Base-by-base conservation (phyloP, 192 early-diverging fungal species). In the Coemansia guatemalensis region DNA sequence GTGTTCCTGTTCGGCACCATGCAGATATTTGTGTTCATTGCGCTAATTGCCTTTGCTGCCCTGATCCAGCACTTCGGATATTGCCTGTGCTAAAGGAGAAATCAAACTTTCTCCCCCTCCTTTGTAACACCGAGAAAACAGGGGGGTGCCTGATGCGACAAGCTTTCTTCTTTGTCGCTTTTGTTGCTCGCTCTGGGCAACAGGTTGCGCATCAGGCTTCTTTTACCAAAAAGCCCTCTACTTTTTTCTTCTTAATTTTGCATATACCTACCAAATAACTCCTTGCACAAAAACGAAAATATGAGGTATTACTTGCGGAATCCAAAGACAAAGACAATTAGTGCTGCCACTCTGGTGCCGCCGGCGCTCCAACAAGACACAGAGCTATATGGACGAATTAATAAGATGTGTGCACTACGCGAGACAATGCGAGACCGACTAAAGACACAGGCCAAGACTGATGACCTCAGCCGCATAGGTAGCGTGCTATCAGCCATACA, bases 361-460 rank as follows among this genome's bases (percentile, higher is more conserved):
- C 48, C 62, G 26, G 30, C 77, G 32, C 64, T 80, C n/a, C 77
- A 80, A 53, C 64, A 74, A 30, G 72, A 80, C 68, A 65, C 65
- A 6, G 72, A 80, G 21, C 4, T 80, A 25, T 74, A 71, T 33
- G 64, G 41, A 5, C 68, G 77, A 39, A 60, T 80, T 27, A 80
- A 48, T 68, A 64, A 68, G 58, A 67, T 80, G 77, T 73, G 72
- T 47, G 63, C 25, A 27, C 49, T 76, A 39, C 73, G 79, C 20
- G 79, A 81, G 62, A 64, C 62, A 62, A 76, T 81, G 79, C 69
- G 79, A 26, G 74, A 75, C 50, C 54, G 57, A 27, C 70, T 81
- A 5, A 81, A 81, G 56, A 61, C 51, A 29, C 74, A 75, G 32
- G 69, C 58, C 70, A 75, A 81, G 55, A 65, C 63, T 0, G 79